These are phyloP conservation scores for Leucogyrophana mollusca DNA, from an alignment of 768 basidiomycete species.

Conservation along the genomic window DNA sequence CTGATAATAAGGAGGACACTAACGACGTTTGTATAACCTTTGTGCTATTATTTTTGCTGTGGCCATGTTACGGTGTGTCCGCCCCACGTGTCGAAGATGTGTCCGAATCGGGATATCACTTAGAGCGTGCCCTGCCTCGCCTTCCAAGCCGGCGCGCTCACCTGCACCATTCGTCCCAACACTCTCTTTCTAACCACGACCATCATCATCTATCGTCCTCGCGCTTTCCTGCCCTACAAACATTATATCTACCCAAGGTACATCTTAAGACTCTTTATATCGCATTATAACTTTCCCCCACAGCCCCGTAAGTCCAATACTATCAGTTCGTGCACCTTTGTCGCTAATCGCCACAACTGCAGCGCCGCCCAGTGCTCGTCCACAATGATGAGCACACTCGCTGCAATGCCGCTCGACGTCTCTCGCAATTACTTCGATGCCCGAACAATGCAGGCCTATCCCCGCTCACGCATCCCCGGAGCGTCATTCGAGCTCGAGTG, in stretches of 20 bases:
- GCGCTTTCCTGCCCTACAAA: not conserved
- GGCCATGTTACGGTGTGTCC: constrained; percentile 6
- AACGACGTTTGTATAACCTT: not conserved
- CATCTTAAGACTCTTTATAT: not conserved
- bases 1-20: constrained; percentile 4
- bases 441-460: constrained; percentile 14
- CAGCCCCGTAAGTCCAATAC: not conserved
- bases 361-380: constrained; percentile 11
- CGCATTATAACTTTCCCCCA: not conserved
- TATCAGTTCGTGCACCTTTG: constrained; percentile 1
- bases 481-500: constrained; percentile 21
- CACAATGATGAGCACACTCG: constrained; percentile 16
- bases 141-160: constrained; percentile 28
- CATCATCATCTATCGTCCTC: constrained; percentile 5
- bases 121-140: constrained; percentile 32
- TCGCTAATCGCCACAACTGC: constrained; percentile 12
- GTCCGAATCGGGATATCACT: constrained; percentile 26
- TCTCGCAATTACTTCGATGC: constrained; percentile 13
- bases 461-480: constrained; percentile 11
- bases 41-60: constrained; percentile 4
- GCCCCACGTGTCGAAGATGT: constrained; percentile 28
- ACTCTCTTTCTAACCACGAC: constrained; percentile 10
- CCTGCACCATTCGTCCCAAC: constrained; percentile 17
- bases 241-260: constrained; percentile 4
- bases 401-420: not conserved